These are phyloP conservation scores for Arthrobotrys megalospora DNA, from an alignment of 2,329 filamentous ascomycete genomes.

Conservation along the genomic window DNA sequence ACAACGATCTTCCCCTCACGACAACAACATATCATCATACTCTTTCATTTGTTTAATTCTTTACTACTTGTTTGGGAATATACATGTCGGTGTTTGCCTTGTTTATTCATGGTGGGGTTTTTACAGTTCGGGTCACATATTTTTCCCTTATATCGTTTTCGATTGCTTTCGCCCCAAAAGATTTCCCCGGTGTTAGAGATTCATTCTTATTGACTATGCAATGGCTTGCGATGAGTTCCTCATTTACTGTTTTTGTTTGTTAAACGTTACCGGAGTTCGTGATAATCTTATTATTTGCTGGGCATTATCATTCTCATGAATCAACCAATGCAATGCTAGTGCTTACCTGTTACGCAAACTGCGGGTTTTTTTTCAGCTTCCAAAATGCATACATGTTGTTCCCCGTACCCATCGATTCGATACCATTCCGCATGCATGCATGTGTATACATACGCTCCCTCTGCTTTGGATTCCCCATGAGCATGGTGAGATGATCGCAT, in stretches of 20 bases:
- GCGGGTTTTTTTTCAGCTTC: neutral
- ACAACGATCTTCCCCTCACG: constrained; percentile 6
- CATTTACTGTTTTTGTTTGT: neutral
- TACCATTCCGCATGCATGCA: neutral
- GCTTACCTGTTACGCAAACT: constrained; percentile 2
- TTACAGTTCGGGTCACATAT: constrained; percentile 22
- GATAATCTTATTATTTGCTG: constrained; percentile 5
- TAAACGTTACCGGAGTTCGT: constrained; percentile 13
- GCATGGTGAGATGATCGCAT: constrained; percentile 4
- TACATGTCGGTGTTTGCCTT: constrained; percentile 31
- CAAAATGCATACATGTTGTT: neutral
- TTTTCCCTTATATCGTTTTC: constrained; percentile 8
- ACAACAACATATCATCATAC: constrained; percentile 1
- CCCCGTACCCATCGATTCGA: neutral
- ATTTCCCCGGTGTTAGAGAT: constrained; percentile 40
- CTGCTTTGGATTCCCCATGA: constrained; percentile 13
- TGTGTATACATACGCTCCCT: neutral
- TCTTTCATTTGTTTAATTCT: constrained; percentile 28
- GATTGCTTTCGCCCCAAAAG: constrained; percentile 20
- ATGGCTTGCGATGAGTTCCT: constrained; percentile 7
- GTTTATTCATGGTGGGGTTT: constrained; percentile 24
- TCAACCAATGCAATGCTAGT: constrained; percentile 23
- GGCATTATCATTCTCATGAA: constrained; percentile 21
- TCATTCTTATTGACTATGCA: constrained; percentile 8
- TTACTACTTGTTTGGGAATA: constrained; percentile 5